Conservation (phyloP, 73 alveolate species). For the Breviolum minutum region DNA sequence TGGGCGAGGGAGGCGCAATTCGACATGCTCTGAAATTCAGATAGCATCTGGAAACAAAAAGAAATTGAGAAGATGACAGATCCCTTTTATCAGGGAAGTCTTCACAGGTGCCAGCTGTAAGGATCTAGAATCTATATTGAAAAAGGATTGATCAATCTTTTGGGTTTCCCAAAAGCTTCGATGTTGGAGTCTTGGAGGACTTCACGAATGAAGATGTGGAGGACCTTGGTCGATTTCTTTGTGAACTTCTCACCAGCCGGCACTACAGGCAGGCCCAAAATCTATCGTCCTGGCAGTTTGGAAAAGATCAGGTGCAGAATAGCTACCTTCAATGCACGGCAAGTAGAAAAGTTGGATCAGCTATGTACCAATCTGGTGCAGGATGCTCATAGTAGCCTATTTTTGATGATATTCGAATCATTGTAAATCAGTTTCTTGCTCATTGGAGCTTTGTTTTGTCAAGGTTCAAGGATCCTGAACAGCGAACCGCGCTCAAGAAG, state of each 20-base stretch:
- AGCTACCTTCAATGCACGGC: too few species aligned
- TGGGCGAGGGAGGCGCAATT: slow-evolving; percentile 44
- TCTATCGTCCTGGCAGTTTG: too few species aligned
- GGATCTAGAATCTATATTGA: too few species aligned
- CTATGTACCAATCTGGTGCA: not conserved
- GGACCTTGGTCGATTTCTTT: slow-evolving; percentile 70
- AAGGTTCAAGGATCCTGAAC: slow-evolving; percentile 38
- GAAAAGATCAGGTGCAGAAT: not conserved
- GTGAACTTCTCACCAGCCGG: slow-evolving; percentile 61
- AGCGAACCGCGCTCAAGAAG: slow-evolving; percentile 26
- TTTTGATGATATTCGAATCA: not conserved
- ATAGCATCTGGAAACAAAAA: too few species aligned
- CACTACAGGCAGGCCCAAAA: slow-evolving; percentile 42
- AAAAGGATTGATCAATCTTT: not conserved
- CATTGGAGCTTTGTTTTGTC: not conserved
- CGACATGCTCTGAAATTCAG: not conserved
- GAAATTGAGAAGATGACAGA: too few species aligned
- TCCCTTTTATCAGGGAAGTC: too few species aligned
- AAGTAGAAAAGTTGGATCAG: too few species aligned
- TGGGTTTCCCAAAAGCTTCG: not conserved
- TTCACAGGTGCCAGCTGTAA: too few species aligned
- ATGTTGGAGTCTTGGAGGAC: slow-evolving; percentile 10
- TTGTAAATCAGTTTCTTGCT: too few species aligned
- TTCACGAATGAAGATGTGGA: slow-evolving; percentile 55
- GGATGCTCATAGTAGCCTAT: not conserved